Conservation (phyloP, 139 green algal species). For the Spirogloea muscicola region DNA sequence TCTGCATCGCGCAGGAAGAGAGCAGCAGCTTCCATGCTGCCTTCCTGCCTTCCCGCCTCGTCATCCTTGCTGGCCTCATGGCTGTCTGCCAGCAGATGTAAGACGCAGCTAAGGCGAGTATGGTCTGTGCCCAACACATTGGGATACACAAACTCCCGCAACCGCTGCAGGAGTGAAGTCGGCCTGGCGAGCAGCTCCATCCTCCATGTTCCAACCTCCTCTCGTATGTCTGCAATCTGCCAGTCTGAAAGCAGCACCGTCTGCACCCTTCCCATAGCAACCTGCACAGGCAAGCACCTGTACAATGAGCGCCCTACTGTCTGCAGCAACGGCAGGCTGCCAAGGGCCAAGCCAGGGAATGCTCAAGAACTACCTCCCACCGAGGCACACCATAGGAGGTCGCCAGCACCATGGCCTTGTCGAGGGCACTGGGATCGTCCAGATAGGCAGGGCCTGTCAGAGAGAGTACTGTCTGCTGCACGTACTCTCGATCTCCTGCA, state of each 20-base stretch:
- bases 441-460: neutral
- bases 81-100: constrained; percentile 10
- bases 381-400: constrained; percentile 9
- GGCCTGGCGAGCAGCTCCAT: neutral
- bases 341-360: too few species aligned
- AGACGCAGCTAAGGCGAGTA: constrained; percentile 15
- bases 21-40: neutral
- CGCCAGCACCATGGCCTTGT: neutral
- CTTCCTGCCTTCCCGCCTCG: neutral
- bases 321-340: too few species aligned
- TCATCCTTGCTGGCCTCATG: neutral
- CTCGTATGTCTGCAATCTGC: constrained; percentile 17
- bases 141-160: constrained; percentile 1
- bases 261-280: constrained; percentile 20
- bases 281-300: too few species aligned
- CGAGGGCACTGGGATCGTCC: neutral
- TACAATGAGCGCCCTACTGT: too few species aligned
- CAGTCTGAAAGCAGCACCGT: constrained; percentile 27
- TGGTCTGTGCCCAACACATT: constrained; percentile 3
- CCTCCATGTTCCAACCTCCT: neutral
- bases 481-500: constrained; percentile 11
- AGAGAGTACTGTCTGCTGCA: constrained; percentile 14
- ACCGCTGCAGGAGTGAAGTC: neutral
- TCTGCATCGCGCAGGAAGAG: neutral
- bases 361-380: constrained; percentile 15